A percentile compares a stretch with the other conserved stretches of the same genome.
These are phyloP conservation scores for Auxenochlorella pyrenoidosa DNA, from an alignment of 139 green algal species.

Conservation along the genomic window DNA sequence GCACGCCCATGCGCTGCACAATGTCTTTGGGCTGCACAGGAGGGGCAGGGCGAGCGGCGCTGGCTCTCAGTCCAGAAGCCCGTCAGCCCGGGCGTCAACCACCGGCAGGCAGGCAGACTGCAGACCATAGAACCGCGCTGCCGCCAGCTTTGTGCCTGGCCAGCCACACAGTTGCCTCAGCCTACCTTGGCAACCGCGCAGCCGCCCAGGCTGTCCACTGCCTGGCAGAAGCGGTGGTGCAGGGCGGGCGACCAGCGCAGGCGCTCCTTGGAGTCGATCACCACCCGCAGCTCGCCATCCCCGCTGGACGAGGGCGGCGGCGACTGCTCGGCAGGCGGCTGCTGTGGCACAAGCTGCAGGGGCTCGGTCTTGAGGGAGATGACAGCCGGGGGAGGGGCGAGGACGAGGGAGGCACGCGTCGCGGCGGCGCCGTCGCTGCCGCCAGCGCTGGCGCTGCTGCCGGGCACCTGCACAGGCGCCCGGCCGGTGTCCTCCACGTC, in stretches of 20 bases:
- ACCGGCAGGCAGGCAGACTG: background rate
- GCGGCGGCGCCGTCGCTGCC: background rate
- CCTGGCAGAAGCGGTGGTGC: conserved; percentile 31
- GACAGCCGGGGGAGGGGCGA: background rate
- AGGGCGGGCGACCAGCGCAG: conserved; percentile 27
- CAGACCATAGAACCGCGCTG: background rate
- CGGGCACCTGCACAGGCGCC: background rate
- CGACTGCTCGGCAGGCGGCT: background rate
- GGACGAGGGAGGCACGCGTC: background rate
- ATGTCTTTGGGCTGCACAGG: conserved; percentile 18
- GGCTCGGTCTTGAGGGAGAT: background rate
- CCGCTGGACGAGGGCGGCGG: background rate
- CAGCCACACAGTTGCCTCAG: background rate
- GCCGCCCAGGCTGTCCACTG: conserved; percentile 7
- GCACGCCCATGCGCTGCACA: conserved; percentile 16
- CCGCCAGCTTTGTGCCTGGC: background rate
- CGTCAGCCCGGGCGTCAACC: too few relatives aligned
- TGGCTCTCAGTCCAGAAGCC: background rate
- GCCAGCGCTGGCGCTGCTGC: too few relatives aligned
- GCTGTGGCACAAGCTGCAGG: background rate
- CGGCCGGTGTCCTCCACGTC: background rate
- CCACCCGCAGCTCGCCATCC: background rate
- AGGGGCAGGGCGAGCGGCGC: background rate
- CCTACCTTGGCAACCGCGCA: conserved; percentile 18
- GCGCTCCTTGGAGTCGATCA: conserved; percentile 26